Conservation (phyloP, 179 eudicot species). For the Gypsophila paniculata region DNA sequence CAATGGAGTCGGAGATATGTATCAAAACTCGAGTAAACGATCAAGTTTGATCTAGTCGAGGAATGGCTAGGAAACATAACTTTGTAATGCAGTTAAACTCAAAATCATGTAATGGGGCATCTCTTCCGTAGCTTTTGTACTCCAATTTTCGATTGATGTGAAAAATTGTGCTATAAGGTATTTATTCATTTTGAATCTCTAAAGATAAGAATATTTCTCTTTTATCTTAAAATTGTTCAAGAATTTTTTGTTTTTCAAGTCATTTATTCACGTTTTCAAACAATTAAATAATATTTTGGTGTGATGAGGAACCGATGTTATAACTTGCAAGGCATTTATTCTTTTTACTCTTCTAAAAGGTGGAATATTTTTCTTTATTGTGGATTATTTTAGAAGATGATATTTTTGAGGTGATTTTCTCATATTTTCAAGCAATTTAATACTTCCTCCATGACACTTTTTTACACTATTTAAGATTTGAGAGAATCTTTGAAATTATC, state of each 20-base stretch:
- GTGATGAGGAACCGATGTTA: no score
- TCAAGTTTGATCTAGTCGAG: conserved; percentile 2
- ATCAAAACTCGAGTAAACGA: background rate
- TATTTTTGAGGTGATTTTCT: no score
- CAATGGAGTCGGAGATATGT: conserved; percentile 9
- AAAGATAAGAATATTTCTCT: background rate
- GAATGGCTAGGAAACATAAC: conserved; percentile 6
- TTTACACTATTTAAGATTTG: no score
- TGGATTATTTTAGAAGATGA: no score
- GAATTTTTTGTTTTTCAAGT: background rate
- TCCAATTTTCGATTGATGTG: background rate
- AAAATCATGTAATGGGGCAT: background rate
- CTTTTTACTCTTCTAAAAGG: no score
- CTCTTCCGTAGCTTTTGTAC: background rate
- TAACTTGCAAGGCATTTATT: no score
- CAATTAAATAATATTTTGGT: no score
- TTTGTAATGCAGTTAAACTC: background rate
- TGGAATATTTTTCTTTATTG: no score
- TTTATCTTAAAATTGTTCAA: background rate
- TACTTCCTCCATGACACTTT: no score
- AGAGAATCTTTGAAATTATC: no score
- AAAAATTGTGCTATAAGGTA: background rate
- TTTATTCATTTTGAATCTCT: background rate
- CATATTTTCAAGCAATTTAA: no score
- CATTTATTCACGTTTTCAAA: background rate